Evolutionary conservation across 2,329 filamentous ascomycete genomes (phyloP).

Genomic region (Thelonectria olida): DNA sequence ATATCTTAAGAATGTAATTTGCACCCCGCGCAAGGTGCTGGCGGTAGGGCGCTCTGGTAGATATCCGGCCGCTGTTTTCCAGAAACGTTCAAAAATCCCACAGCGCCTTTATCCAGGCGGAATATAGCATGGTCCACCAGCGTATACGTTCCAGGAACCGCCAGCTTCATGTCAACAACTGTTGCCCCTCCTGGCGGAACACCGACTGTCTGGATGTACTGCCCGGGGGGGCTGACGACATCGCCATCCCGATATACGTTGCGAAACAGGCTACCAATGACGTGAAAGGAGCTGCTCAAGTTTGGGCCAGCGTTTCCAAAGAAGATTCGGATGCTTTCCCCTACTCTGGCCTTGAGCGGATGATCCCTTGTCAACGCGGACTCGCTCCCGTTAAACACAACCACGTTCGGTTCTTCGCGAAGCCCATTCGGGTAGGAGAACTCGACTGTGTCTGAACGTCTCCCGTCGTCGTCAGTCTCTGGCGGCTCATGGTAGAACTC

Average conservation of each 20-base stretch:
- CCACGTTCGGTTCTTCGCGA: neutral
- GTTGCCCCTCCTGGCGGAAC: conserved; percentile 21
- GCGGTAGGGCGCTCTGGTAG: neutral
- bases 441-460: conserved; percentile 20
- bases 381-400: conserved; percentile 18
- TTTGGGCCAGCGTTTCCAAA: conserved; percentile 27
- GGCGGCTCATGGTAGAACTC: conserved; percentile 28
- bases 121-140: conserved; percentile 24
- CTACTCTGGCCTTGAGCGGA: conserved; percentile 22
- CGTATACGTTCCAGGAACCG: conserved; percentile 23
- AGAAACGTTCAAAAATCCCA: neutral
- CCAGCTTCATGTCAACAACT: conserved; percentile 26
- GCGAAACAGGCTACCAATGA: conserved; percentile 23
- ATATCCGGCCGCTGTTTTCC: neutral
- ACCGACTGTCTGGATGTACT: conserved; percentile 19
- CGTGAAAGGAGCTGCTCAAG: conserved; percentile 22
- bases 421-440: conserved; percentile 23
- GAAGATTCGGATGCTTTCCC: conserved; percentile 17
- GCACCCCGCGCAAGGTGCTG: neutral
- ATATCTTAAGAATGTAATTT: neutral
- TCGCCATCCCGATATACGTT: conserved; percentile 23
- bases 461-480: conserved; percentile 21
- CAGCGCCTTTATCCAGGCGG: conserved; percentile 22
- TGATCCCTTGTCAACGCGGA: conserved; percentile 20
- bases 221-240: conserved; percentile 2